Percentiles rank a stretch among this genome's conserved stretches.
phyloP scores from a whole-genome alignment of 768 basidiomycete genomes.

The Atractiella rhizophila region DNA sequence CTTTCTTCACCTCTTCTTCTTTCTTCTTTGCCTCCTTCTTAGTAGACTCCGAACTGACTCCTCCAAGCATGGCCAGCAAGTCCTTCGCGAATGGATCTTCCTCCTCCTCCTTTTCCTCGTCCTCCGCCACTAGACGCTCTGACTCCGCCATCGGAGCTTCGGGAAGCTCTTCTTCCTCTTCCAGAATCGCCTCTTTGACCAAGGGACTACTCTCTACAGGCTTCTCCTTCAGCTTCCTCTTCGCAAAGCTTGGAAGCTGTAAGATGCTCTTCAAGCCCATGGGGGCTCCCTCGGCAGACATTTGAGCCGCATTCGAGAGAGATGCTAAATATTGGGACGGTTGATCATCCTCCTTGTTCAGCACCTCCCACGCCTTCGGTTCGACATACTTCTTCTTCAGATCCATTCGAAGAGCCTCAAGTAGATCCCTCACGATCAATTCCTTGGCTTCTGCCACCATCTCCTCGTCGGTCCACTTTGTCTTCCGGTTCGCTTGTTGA shows the following conservation, averaged over 20 bases:
- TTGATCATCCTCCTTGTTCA: constrained; percentile 6
- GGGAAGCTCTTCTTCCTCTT: not conserved
- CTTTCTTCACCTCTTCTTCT: not conserved
- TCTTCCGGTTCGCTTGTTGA: constrained; percentile 7
- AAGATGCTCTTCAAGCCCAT: not conserved
- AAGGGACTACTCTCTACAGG: not conserved
- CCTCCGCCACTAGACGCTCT: too few species aligned
- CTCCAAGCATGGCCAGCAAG: too few species aligned
- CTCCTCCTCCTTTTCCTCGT: not conserved
- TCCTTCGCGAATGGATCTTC: not conserved
- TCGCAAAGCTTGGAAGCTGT: not conserved
- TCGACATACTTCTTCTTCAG: constrained; percentile 8
- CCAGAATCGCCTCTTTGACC: not conserved
- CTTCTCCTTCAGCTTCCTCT: not conserved
- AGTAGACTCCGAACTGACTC: not conserved
- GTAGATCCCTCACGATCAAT: constrained; percentile 9
- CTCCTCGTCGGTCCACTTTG: constrained; percentile 11
- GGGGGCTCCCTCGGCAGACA: not conserved
- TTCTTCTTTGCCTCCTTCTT: not conserved
- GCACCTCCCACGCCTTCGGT: constrained; percentile 9
- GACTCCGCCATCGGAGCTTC: too few species aligned
- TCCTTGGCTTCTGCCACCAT: constrained; percentile 11
- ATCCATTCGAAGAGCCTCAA: constrained; percentile 11
- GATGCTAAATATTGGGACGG: not conserved
- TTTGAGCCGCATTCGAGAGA: not conserved